Base-by-base conservation (phyloP, 441 rosid genomes). In the Cnidoscolus chayamansa region DNA sequence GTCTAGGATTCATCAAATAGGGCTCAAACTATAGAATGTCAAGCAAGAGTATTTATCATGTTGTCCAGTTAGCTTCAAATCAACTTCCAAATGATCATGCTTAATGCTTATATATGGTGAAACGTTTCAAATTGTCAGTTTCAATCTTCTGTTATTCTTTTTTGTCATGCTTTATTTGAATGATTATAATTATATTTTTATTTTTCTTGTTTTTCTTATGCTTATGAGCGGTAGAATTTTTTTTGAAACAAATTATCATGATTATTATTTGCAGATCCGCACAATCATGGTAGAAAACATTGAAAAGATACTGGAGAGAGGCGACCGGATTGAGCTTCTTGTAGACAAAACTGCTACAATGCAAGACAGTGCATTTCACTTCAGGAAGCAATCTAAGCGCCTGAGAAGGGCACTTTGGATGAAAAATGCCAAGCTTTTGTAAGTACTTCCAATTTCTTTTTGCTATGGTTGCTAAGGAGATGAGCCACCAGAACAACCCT, bases 341-440 rank as follows among this genome's bases (percentile, higher is more conserved):
- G 98, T 91, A 77, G 99, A 95, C 75, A 92, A 89, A 79, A 92
- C 98, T 51, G 92, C 97, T 48, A 91, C 97, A n/a, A 92, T 95
- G 94, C 98, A 95, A 82, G 98, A 91, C 70, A 86, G 82, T 48
- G 79, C 97, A 6, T 95, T 95, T 82, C 98, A 95, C 81, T 95
- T 95, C 81, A 88, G 76, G 83, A 95, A 95, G 80, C 99, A 92
- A 81, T 95, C 99, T 45, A 95, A 89, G 81, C 90, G 91, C 74
- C 96, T 92, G 1, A 91, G 81, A 17, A 85, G 87, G 79, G 98
- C 97, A 72, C 91, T 95, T 62, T 92, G 98, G 99, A 95, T 88
- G 98, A 92, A 90, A 84, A 94, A 94, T 76, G 93, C 87, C 66
- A 94, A 92, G 80, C 93, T 94, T 56, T 82, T 92, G 98, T 92